Base-by-base conservation (phyloP, 768 basidiomycete species). In the Kwoniella sp. region DNA sequence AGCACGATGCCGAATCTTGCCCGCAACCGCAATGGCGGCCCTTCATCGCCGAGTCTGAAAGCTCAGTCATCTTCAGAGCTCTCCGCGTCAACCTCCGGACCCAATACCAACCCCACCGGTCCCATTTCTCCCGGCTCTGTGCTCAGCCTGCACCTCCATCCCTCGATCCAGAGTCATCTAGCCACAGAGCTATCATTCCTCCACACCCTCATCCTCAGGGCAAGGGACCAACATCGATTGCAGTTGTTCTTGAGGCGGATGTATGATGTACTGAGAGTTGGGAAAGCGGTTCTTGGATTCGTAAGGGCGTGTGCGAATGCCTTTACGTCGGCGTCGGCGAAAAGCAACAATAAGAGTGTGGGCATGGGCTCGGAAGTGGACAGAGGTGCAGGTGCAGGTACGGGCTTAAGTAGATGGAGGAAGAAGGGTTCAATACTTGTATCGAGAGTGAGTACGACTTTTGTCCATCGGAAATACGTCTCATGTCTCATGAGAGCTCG, bases 201-300 rank as follows among this genome's bases (percentile, higher is more conserved):
- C 4, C 48, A 57, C 12, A 40, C 57, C 1, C 37, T 76, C 2
- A 27, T 55, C 13, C 54, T 47, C 3, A 58, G 69, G n/a, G 71
- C 76, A 7, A 58, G 50, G 48, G 59, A 60, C 48, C 76, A 77
- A 56, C 76, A 77, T 55, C 65, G 68, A 2, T 53, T 62, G 5
- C 71, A 70, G 40, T 55, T 68, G 19, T 77, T 77, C 63, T 48
- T 71, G 5, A 61, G 55, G 36, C 51, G 69, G 0, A 60, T 73
- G 48, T 37, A 37, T 2, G 55, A 67, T 26, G 65, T 77, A n/a
- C 12, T 65, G 21, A 60, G 71, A 12, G 17, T 72, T 2, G 65
- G 62, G 9, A 57, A 49, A 33, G 2, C 27, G 9, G 9, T 68
- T 0, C 26, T 64, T 7, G 46, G 46, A 29, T 56, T 48, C 22